A percentile compares a stretch with the other conserved stretches of the same genome.
These are phyloP conservation scores for Astrocystis sublimbata DNA, from an alignment of 495 filamentous ascomycete genomes.

Conservation along the genomic window DNA sequence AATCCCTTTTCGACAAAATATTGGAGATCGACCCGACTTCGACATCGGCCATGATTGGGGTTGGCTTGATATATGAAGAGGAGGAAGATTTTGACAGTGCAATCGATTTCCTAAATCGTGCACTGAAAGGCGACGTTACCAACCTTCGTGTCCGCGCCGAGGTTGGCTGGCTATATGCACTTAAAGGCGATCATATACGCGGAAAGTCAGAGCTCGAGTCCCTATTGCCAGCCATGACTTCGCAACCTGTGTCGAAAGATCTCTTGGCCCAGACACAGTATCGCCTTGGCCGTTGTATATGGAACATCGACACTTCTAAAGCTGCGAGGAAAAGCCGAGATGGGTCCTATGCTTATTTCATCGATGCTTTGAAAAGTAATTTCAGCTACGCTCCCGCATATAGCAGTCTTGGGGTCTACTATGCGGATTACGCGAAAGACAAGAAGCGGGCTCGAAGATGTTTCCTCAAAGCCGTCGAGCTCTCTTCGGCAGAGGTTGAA, in stretches of 20 bases:
- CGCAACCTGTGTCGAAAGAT: slow-evolving; percentile 54
- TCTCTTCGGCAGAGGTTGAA: slow-evolving; percentile 82
- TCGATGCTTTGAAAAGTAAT: slow-evolving; percentile 81
- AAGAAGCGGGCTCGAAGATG: slow-evolving; percentile 80
- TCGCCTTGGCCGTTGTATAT: slow-evolving; percentile 84
- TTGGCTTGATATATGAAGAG: slow-evolving; percentile 89
- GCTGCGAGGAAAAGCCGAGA: slow-evolving; percentile 71
- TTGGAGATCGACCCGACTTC: slow-evolving; percentile 69
- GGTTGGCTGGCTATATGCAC: slow-evolving; percentile 83
- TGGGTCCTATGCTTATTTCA: slow-evolving; percentile 74
- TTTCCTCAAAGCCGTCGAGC: slow-evolving; percentile 95
- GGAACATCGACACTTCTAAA: slow-evolving; percentile 73
- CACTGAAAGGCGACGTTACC: slow-evolving; percentile 64
- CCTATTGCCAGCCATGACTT: slow-evolving; percentile 55
- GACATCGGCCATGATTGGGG: slow-evolving; percentile 79
- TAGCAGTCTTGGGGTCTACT: slow-evolving; percentile 92
- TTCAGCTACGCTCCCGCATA: slow-evolving; percentile 91
- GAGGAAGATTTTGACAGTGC: slow-evolving; percentile 83
- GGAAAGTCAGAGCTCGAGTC: slow-evolving; percentile 67
- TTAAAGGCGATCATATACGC: slow-evolving; percentile 69
- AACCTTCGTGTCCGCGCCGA: slow-evolving; percentile 80
- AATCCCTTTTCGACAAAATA: slow-evolving; percentile 74
- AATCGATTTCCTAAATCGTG: slow-evolving; percentile 72
- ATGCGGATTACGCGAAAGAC: slow-evolving; percentile 86
- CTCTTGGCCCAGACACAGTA: slow-evolving; percentile 83